phyloP scores from a whole-genome alignment of 495 filamentous ascomycete species.

The Opeltia flavorubescens region DNA sequence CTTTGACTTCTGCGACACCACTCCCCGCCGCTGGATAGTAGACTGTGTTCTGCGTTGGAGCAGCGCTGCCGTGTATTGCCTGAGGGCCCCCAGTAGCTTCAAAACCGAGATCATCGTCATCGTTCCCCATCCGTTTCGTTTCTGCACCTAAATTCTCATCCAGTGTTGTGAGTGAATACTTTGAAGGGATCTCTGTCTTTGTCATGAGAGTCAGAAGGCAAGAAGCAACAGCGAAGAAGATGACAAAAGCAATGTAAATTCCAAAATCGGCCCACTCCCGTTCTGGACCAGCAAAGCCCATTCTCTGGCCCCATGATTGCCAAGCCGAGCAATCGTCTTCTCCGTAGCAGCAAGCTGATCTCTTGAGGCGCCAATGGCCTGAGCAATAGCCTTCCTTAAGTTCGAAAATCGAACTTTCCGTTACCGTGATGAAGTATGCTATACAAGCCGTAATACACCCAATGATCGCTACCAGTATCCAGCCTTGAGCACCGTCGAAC shows the following conservation, averaged over 20 bases:
- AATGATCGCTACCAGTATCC: constrained; percentile 84
- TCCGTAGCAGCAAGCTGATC: constrained; percentile 63
- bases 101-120: constrained; percentile 27
- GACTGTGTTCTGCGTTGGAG: constrained; percentile 40
- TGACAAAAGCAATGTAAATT: constrained; percentile 55
- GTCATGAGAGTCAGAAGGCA: constrained; percentile 74
- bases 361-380: constrained; percentile 53
- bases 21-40: constrained; percentile 95
- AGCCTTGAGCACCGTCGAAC: constrained; percentile 86
- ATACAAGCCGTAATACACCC: constrained; percentile 74
- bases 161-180: constrained; percentile 69
- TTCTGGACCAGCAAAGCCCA: constrained; percentile 36
- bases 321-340: constrained; percentile 51
- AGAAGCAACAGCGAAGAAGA: constrained; percentile 57
- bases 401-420: constrained; percentile 74
- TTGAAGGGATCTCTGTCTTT: constrained; percentile 81
- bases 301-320: constrained; percentile 59
- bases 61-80: constrained; percentile 13
- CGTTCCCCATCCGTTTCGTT: constrained; percentile 22
- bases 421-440: constrained; percentile 80
- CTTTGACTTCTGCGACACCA: constrained; percentile 93
- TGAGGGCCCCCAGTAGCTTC: constrained; percentile 22
- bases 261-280: constrained; percentile 53
- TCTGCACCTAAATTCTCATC: constrained; percentile 62
- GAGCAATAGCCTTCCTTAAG: constrained; percentile 82